A percentile compares a stretch with the other conserved stretches of the same genome.
Conservation (phyloP, 106 monocot species). For the Acanthochlamys bracteata region DNA sequence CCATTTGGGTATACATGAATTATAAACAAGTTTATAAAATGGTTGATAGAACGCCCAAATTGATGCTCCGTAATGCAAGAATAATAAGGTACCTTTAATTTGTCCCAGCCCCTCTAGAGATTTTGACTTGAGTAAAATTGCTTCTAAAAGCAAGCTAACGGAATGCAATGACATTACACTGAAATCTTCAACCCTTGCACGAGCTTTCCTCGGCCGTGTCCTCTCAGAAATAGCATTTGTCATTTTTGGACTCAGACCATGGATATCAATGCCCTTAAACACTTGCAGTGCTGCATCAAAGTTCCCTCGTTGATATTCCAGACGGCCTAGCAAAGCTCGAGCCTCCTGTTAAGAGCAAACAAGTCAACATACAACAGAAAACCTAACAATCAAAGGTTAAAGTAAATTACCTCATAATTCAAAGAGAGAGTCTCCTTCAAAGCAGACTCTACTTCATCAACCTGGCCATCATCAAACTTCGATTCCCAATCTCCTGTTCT, state of each 20-base stretch:
- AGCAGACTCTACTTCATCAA: conserved; percentile 72
- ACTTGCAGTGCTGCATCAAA: conserved; percentile 85
- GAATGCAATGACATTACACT: conserved; percentile 79
- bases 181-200: conserved; percentile 23
- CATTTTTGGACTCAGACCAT: conserved; percentile 49
- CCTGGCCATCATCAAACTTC: conserved; percentile 49
- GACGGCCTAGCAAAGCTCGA: conserved; percentile 69
- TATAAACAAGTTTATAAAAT: no score
- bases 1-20: no score
- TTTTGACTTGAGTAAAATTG: conserved; percentile 73
- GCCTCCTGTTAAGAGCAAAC: conserved; percentile 49
- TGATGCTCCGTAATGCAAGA: neutral
- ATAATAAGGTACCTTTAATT: conserved; percentile 40
- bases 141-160: conserved; percentile 72
- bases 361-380: neutral
- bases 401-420: conserved; percentile 71
- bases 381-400: conserved; percentile 1
- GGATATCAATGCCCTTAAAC: conserved; percentile 74
- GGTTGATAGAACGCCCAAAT: no score
- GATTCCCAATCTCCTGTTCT: conserved; percentile 47
- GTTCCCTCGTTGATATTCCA: conserved; percentile 85
- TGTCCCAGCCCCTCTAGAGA: conserved; percentile 60
- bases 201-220: conserved; percentile 22
- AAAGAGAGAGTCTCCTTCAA: conserved; percentile 70
- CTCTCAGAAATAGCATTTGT: conserved; percentile 57